Evolutionary conservation across 352 stramenopile genomes (phyloP).

Genomic region (Pythium brassicae): DNA sequence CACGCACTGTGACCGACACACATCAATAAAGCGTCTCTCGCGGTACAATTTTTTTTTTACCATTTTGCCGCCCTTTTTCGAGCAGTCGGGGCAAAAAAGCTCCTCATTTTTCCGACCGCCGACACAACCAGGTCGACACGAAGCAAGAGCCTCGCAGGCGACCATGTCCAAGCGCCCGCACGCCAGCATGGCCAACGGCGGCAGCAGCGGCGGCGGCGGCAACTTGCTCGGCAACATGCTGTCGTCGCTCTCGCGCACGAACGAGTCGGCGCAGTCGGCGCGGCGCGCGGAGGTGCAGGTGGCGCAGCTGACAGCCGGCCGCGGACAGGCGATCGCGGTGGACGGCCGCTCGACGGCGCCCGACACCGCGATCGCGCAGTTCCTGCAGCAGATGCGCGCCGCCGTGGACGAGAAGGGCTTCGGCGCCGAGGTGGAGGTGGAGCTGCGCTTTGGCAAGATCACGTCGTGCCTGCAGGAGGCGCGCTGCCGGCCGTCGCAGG

Average conservation of each 20-base stretch:
- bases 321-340: conserved; percentile 66
- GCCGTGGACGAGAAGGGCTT: conserved; percentile 77
- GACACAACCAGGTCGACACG: not conserved
- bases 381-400: conserved; percentile 74
- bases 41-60: no score
- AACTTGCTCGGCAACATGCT: conserved; percentile 62
- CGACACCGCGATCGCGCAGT: conserved; percentile 75
- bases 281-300: conserved; percentile 73
- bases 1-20: no score
- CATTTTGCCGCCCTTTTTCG: no score
- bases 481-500: conserved; percentile 66
- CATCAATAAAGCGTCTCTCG: no score
- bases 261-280: conserved; percentile 68
- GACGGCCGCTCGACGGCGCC: conserved; percentile 62
- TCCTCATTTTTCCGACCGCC: not conserved
- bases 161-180: conserved; percentile 66
- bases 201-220: conserved; percentile 17
- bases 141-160: not conserved
- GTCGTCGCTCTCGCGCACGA: conserved; percentile 69
- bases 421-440: conserved; percentile 74
- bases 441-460: conserved; percentile 81
- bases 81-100: no score
- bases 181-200: conserved; percentile 31
- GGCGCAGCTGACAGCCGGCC: conserved; percentile 63
- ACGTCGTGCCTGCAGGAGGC: conserved; percentile 70